Evolutionary conservation across 2,329 filamentous ascomycete genomes (phyloP), one percentile per base, ranked within the genome.

Genomic region (Penicillium digitatum): DNA sequence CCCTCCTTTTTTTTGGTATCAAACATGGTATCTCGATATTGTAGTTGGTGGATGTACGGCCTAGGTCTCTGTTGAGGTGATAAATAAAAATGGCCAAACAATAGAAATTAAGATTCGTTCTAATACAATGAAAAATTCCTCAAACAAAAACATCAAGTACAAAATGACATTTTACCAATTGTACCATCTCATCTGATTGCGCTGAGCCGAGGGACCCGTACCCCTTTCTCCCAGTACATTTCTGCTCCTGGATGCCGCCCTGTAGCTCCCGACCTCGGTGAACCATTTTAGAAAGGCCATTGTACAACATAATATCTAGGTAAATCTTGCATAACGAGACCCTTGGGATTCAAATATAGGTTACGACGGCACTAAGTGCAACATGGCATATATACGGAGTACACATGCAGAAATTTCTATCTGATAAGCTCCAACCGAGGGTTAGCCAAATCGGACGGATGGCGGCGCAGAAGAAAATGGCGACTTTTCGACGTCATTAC

Each of bases 401-500:
- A 27, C 26, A 27, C 26, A 22, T 39, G 20, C n/a, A n/a, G 24
- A 14, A n/a, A 24, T 27, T 34, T 24, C 20, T 43, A 54, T 50
- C 38, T 50, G 45, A 54, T 54, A 49, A 54, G 38, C 31, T 29
- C 52, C 38, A 42, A 39, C 45, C 26, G 48, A 50, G 49, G 40
- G 7, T 35, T 42, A 31, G 26, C 16, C 22, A 37, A 20, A 18
- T 58, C 63, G 63, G 60, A 45, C 60, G 58, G 61, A 60, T 63
- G 61, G 51, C 60, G 63, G 56, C 53, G 60, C 61, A 56, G 58
- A 43, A 55, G 55, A 57, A 48, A 48, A 65, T 62, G 61, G 57
- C 60, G 59, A 67, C 61, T 60, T 66, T 58, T 60, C 66, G 64
- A 70, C 69, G 69, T 72, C 69, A 71, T 64, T 63, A 56, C 59